These are phyloP conservation scores for Colletotrichum sp. DNA, from an alignment of 2,329 filamentous ascomycete species.

Conservation along the genomic window DNA sequence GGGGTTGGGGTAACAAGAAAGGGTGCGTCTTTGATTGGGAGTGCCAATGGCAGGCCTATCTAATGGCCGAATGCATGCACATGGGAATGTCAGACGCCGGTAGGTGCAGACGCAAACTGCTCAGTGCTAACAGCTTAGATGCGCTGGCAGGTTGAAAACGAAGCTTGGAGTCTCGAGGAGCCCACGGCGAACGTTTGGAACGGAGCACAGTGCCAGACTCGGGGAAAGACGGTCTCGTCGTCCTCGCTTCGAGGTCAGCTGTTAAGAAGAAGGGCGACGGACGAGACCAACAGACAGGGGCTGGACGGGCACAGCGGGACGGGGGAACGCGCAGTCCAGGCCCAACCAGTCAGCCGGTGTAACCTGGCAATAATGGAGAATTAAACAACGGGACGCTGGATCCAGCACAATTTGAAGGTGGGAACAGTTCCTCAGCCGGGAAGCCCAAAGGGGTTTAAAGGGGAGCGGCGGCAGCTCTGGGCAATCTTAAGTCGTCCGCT, in stretches of 20 bases:
- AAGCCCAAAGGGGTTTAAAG: background rate
- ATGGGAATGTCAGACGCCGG: constrained; percentile 8
- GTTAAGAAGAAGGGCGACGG: background rate
- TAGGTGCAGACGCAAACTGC: constrained; percentile 4
- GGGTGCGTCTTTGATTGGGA: background rate
- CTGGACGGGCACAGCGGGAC: background rate
- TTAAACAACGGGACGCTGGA: constrained; percentile 8
- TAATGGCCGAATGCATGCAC: background rate
- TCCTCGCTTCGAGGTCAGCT: background rate
- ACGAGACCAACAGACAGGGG: background rate
- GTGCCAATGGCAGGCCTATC: background rate
- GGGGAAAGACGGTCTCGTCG: background rate
- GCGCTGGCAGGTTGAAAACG: background rate
- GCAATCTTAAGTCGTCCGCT: background rate
- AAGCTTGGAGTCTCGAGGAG: background rate
- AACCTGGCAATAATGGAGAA: constrained; percentile 10
- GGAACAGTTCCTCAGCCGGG: background rate
- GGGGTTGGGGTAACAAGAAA: background rate
- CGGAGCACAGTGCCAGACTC: background rate
- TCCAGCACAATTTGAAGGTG: constrained; percentile 1
- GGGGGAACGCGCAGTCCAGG: background rate
- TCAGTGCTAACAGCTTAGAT: background rate
- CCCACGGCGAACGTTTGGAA: background rate
- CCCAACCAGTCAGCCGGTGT: constrained; percentile 16
- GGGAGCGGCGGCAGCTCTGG: background rate